Evolutionary conservation across 2,329 filamentous ascomycete species (phyloP).

Genomic region (Colletotrichum theobromicola): DNA sequence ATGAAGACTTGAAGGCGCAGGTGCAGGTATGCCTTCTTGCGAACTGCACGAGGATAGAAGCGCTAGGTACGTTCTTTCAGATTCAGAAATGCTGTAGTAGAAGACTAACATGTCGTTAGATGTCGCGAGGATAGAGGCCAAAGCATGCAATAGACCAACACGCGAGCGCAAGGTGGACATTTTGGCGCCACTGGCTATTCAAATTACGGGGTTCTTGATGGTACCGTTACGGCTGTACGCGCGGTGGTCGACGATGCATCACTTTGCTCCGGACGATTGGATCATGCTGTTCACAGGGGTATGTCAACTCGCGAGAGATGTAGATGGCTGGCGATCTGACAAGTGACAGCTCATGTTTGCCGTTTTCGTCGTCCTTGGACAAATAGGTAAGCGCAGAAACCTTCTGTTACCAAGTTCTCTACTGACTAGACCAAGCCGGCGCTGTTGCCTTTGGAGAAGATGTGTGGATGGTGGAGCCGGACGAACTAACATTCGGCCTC

Average conservation of each 20-base stretch:
- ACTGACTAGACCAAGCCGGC: constrained; percentile 23
- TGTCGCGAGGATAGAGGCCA: constrained; percentile 34
- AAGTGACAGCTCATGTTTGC: constrained; percentile 31
- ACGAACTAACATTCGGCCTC: constrained; percentile 32
- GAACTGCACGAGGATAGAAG: constrained; percentile 29
- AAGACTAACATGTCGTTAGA: constrained; percentile 27
- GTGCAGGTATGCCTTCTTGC: constrained; percentile 28
- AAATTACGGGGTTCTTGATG: constrained; percentile 37
- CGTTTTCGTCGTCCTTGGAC: constrained; percentile 34
- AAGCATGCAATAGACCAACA: constrained; percentile 33
- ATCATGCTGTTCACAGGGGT: constrained; percentile 40
- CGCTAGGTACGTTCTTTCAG: constrained; percentile 25
- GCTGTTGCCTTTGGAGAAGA: constrained; percentile 38
- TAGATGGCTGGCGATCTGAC: neutral
- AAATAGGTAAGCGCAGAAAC: constrained; percentile 29
- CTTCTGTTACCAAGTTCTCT: neutral
- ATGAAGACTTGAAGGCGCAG: constrained; percentile 20
- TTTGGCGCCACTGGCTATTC: constrained; percentile 38
- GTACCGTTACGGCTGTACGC: constrained; percentile 42
- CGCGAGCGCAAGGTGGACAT: constrained; percentile 36
- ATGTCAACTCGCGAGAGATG: neutral
- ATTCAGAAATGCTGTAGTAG: neutral
- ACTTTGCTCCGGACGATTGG: constrained; percentile 43
- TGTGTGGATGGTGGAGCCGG: constrained; percentile 37
- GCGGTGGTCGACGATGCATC: constrained; percentile 34